These are phyloP conservation scores for Sporothrix curviconia DNA, from an alignment of 2,329 filamentous ascomycete genomes.

Conservation along the genomic window DNA sequence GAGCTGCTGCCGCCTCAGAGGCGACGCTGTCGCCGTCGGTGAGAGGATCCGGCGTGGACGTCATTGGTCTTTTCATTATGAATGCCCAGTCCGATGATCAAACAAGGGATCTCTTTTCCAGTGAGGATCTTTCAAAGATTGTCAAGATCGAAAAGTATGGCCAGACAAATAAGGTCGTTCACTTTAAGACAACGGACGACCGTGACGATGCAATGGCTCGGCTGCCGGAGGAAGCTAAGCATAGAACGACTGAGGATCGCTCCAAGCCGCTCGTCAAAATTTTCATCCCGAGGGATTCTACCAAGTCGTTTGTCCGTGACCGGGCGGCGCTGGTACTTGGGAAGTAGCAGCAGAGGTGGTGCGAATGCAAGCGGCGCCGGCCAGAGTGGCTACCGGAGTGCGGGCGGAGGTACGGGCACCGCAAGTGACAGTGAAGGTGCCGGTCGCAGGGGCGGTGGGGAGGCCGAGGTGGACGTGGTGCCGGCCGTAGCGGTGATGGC, in stretches of 20 bases:
- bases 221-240: conserved; percentile 70
- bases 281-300: conserved; percentile 53
- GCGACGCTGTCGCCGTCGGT: conserved; percentile 51
- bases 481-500: conserved; percentile 47
- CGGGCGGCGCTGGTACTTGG: conserved; percentile 61
- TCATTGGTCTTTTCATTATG: conserved; percentile 83
- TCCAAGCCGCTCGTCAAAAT: conserved; percentile 77
- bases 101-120: conserved; percentile 70
- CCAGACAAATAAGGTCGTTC: conserved; percentile 74
- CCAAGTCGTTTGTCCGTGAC: conserved; percentile 41
- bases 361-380: conserved; percentile 39
- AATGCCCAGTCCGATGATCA: conserved; percentile 79
- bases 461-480: conserved; percentile 46
- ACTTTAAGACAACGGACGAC: conserved; percentile 74
- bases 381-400: conserved; percentile 76
- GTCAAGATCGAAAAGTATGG: conserved; percentile 71
- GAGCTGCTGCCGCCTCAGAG: conserved; percentile 46
- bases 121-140: conserved; percentile 79
- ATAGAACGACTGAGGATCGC: conserved; percentile 62
- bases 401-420: conserved; percentile 71
- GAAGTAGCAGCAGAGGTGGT: conserved; percentile 58
- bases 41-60: conserved; percentile 57
- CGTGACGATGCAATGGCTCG: conserved; percentile 72
- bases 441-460: conserved; percentile 49
- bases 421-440: conserved; percentile 60